Conservation (phyloP, 2,329 filamentous ascomycete species). For the Pestalotiopsis sp. region DNA sequence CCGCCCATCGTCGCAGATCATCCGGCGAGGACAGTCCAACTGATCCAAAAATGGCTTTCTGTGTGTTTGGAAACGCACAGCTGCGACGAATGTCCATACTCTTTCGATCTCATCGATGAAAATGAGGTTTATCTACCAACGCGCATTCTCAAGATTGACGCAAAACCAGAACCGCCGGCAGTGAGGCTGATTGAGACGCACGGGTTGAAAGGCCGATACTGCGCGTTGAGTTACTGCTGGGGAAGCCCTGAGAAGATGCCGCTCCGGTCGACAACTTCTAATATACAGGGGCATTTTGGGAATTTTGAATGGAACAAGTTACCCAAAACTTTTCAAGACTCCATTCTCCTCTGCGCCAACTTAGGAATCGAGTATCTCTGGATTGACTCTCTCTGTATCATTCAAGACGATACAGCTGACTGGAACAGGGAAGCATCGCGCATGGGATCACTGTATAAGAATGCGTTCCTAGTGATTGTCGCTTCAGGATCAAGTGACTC, state of each 20-base stretch:
- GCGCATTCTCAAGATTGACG: neutral
- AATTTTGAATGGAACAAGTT: neutral
- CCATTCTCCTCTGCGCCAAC: fast-evolving
- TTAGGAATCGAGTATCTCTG: neutral
- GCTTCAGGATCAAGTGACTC: neutral
- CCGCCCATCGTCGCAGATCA: neutral
- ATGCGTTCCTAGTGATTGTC: neutral
- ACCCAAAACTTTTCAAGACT: neutral
- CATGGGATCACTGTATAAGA: neutral
- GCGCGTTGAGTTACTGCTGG: neutral
- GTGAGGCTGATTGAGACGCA: neutral
- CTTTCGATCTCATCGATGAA: neutral
- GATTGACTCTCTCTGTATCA: neutral
- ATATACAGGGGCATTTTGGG: neutral
- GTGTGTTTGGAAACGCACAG: neutral
- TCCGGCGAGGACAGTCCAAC: neutral
- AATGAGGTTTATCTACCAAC: neutral
- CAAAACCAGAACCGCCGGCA: neutral
- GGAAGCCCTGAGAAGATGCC: neutral
- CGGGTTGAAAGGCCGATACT: neutral
- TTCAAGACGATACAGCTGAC: neutral
- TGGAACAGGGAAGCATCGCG: neutral
- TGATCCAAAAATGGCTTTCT: neutral
- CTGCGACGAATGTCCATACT: neutral
- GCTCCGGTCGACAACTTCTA: neutral